These are phyloP conservation scores for Zymoseptoria passerinii DNA, from an alignment of 2,329 filamentous ascomycete genomes.

Conservation along the genomic window DNA sequence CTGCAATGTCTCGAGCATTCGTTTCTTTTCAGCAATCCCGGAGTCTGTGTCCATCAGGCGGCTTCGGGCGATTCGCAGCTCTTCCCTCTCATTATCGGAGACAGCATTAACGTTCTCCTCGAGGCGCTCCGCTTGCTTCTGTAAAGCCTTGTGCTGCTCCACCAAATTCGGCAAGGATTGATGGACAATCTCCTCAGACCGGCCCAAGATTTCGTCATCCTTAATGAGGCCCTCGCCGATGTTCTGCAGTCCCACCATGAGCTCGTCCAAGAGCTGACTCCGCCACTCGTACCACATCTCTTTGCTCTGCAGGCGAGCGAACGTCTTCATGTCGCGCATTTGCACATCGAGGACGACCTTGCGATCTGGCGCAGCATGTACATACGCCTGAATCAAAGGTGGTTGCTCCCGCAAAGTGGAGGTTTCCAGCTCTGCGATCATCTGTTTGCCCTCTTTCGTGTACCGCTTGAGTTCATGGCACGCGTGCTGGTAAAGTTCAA, in stretches of 20 bases:
- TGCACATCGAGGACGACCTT: constrained; percentile 88
- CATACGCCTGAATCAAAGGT: constrained; percentile 82
- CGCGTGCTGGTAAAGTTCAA: constrained; percentile 88
- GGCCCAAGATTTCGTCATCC: constrained; percentile 59
- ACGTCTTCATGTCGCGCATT: constrained; percentile 94
- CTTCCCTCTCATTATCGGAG: constrained; percentile 70
- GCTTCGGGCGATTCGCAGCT: constrained; percentile 65
- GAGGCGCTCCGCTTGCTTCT: constrained; percentile 54
- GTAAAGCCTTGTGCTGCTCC: constrained; percentile 53
- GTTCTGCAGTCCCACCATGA: constrained; percentile 70
- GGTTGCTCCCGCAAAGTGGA: constrained; percentile 88
- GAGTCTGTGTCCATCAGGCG: constrained; percentile 56
- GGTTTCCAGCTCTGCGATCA: constrained; percentile 82
- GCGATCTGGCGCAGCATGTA: constrained; percentile 73
- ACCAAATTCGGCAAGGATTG: constrained; percentile 58
- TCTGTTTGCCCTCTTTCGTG: constrained; percentile 82
- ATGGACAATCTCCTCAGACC: constrained; percentile 62
- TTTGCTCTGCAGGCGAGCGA: constrained; percentile 82
- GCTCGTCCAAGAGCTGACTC: constrained; percentile 72
- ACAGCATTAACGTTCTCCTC: constrained; percentile 65
- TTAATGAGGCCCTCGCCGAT: constrained; percentile 68
- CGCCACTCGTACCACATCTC: constrained; percentile 98
- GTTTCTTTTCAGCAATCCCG: constrained; percentile 62
- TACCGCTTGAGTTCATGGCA: constrained; percentile 95
- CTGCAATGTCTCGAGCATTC: constrained; percentile 58